These are phyloP conservation scores for Corymbia calophylla DNA, from an alignment of 441 rosid species.

Conservation along the genomic window DNA sequence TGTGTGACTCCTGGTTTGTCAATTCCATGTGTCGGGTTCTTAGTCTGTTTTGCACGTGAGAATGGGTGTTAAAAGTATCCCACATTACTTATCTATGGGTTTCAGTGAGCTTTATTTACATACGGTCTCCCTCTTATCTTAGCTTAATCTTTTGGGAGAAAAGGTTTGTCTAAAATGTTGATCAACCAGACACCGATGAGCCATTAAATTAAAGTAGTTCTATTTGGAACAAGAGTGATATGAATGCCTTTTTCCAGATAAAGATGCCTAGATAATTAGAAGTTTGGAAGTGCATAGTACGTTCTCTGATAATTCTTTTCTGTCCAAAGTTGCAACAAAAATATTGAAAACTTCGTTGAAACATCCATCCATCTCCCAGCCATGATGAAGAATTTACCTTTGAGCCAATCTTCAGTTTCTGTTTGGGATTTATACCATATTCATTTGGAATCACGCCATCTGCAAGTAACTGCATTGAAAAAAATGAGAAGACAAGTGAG, in stretches of 20 bases:
- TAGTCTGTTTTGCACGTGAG: background rate
- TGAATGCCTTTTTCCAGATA: background rate
- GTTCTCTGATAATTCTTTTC: background rate
- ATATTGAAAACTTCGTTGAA: background rate
- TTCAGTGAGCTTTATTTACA: background rate
- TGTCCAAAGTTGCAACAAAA: background rate
- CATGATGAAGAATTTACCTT: conserved; percentile 40
- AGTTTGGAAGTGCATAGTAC: background rate
- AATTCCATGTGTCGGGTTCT: background rate
- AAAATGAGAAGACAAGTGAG: background rate
- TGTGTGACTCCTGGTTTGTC: background rate
- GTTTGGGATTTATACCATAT: conserved; percentile 97
- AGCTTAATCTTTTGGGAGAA: background rate
- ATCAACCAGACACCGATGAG: background rate
- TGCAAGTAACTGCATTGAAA: conserved; percentile 76
- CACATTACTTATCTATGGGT: background rate
- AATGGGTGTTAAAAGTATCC: background rate
- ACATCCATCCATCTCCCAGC: background rate
- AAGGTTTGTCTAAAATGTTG: background rate
- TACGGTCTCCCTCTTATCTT: background rate
- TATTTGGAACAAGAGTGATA: background rate
- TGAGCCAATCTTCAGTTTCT: conserved; percentile 97
- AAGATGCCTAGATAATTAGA: background rate
- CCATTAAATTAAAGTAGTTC: background rate
- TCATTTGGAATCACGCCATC: conserved; percentile 99